Conservation (phyloP, 2,329 filamentous ascomycete species). For the Lasiodiplodia sp. region DNA sequence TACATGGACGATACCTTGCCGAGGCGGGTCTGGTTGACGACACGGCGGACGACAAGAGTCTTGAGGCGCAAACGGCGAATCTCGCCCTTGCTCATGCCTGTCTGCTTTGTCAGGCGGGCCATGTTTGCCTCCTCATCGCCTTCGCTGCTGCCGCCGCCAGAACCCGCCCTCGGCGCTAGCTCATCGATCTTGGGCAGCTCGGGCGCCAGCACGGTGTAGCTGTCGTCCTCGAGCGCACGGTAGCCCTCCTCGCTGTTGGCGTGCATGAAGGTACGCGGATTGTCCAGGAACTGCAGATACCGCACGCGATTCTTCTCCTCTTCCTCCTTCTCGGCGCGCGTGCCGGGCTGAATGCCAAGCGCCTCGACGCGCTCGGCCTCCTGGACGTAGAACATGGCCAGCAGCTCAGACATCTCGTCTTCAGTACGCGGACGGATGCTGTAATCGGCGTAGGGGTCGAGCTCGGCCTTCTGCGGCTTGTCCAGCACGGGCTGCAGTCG, state of each 20-base stretch:
- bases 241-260: slow-evolving; percentile 58
- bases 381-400: slow-evolving; percentile 20
- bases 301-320: slow-evolving; percentile 54
- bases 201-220: slow-evolving; percentile 55
- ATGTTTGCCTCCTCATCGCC: slow-evolving; percentile 52
- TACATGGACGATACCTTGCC: slow-evolving; percentile 87
- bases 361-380: slow-evolving; percentile 23
- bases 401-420: slow-evolving; percentile 25
- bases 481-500: slow-evolving; percentile 80
- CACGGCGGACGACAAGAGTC: slow-evolving; percentile 74
- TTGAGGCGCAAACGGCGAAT: slow-evolving; percentile 69
- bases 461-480: slow-evolving; percentile 33
- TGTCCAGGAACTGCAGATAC: slow-evolving; percentile 49
- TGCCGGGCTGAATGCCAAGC: slow-evolving; percentile 8
- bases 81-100: slow-evolving; percentile 59
- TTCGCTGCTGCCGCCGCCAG: slow-evolving; percentile 36
- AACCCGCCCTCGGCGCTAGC: slow-evolving; percentile 45
- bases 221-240: slow-evolving; percentile 58
- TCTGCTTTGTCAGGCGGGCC: slow-evolving; percentile 63
- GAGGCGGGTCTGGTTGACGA: slow-evolving; percentile 93
- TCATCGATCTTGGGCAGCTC: slow-evolving; percentile 57
- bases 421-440: slow-evolving; percentile 38
- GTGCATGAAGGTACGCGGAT: slow-evolving; percentile 55
- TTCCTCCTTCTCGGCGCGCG: slow-evolving; percentile 45
- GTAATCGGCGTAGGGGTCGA: slow-evolving; percentile 27